A percentile compares a stretch with the other conserved stretches of the same genome.
These are phyloP conservation scores for Brachypodium distachyon DNA, from an alignment of 202 grass and related monocot species.

Conservation along the genomic window DNA sequence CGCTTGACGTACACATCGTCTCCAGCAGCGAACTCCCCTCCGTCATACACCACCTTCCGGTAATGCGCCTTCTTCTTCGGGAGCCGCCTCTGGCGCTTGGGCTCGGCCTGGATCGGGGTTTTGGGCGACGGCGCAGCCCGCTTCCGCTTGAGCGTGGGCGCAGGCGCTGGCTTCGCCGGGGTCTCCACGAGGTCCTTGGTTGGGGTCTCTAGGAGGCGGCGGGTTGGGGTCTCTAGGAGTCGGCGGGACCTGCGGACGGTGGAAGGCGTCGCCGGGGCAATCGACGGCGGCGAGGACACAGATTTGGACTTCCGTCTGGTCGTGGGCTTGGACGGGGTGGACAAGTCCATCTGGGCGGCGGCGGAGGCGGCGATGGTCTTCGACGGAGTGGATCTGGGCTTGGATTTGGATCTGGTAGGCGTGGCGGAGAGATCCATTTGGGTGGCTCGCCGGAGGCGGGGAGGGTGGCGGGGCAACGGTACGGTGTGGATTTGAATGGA, in stretches of 20 bases:
- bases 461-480: neutral
- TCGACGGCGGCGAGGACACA: neutral
- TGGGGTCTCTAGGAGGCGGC: neutral
- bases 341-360: slow-evolving; percentile 21
- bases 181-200: neutral
- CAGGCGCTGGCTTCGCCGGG: neutral
- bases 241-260: slow-evolving; percentile 55
- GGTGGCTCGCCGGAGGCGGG: slow-evolving; percentile 11
- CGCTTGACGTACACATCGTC: slow-evolving; percentile 94
- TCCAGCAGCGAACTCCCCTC: slow-evolving; percentile 53
- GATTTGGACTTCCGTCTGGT: slow-evolving; percentile 22
- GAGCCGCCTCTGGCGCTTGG: slow-evolving; percentile 30
- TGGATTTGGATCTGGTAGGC: slow-evolving; percentile 26
- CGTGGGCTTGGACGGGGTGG: slow-evolving; percentile 30
- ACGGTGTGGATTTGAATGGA: slow-evolving; percentile 13
- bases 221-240: slow-evolving; percentile 28
- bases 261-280: slow-evolving; percentile 33
- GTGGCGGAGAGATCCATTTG: slow-evolving; percentile 31
- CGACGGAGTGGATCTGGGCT: slow-evolving; percentile 14
- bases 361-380: neutral
- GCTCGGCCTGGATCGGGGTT: slow-evolving; percentile 46
- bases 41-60: slow-evolving; percentile 68
- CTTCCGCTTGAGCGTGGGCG: slow-evolving; percentile 13
- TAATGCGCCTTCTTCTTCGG: slow-evolving; percentile 37
- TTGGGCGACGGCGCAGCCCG: slow-evolving; percentile 34